phyloP scores from a whole-genome alignment of 169 alveolate genomes.

The Plasmodium relictum region DNA sequence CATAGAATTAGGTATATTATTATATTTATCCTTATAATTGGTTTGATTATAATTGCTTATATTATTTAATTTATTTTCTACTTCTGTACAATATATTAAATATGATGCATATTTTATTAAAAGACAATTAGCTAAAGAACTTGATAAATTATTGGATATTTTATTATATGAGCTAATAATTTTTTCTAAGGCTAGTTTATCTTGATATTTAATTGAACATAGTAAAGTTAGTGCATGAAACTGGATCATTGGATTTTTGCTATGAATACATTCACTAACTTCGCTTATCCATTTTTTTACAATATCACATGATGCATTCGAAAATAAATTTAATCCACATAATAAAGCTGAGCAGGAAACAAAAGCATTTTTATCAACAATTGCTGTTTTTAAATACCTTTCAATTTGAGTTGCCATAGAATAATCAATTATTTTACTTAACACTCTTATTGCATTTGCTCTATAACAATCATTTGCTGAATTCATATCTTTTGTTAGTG shows the following conservation, averaged over 20 bases:
- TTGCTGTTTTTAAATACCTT: slow-evolving; percentile 93
- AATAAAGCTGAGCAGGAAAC: slow-evolving; percentile 95
- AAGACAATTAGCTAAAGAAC: slow-evolving; percentile 85
- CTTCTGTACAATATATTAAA: slow-evolving; percentile 64
- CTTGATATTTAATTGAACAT: slow-evolving; percentile 92
- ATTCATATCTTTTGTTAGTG: slow-evolving; percentile 96
- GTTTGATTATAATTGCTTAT: neutral
- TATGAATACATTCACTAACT: slow-evolving; percentile 90
- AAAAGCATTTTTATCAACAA: slow-evolving; percentile 94
- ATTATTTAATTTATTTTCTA: slow-evolving; percentile 14
- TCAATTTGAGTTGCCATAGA: slow-evolving; percentile 95
- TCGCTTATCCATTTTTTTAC: slow-evolving; percentile 92
- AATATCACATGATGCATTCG: slow-evolving; percentile 91
- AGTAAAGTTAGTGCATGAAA: slow-evolving; percentile 96
- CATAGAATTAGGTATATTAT: neutral
- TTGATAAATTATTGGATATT: slow-evolving; percentile 60
- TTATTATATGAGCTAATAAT: slow-evolving; percentile 76
- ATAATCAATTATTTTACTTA: slow-evolving; percentile 95
- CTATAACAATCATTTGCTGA: slow-evolving; percentile 94
- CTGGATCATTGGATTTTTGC: slow-evolving; percentile 93
- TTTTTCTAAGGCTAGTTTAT: slow-evolving; percentile 88
- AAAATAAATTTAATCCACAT: slow-evolving; percentile 92
- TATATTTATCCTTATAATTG: neutral
- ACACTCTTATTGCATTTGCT: slow-evolving; percentile 97
- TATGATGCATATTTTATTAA: slow-evolving; percentile 77